phyloP scores from a whole-genome alignment of 495 filamentous ascomycete genomes.

The Talaromyces ruber region DNA sequence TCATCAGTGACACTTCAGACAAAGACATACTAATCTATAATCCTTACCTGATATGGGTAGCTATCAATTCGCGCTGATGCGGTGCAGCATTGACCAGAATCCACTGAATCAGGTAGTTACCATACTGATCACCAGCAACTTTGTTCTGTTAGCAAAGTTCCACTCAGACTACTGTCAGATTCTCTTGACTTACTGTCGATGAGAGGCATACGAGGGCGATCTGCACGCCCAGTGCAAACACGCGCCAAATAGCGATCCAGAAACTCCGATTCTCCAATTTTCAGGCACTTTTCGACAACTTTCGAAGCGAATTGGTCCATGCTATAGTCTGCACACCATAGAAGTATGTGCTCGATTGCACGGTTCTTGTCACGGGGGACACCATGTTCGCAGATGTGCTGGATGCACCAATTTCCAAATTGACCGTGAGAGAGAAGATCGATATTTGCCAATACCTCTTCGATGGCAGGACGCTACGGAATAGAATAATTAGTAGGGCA shows the following conservation, averaged over 20 bases:
- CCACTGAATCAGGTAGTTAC: conserved; percentile 97
- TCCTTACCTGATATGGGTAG: conserved; percentile 71
- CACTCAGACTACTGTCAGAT: neutral
- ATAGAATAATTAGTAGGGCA: conserved; percentile 22
- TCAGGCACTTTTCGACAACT: conserved; percentile 97
- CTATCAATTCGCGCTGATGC: conserved; percentile 87
- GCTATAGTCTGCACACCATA: conserved; percentile 89
- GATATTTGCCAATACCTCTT: conserved; percentile 88
- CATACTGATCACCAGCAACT: conserved; percentile 96
- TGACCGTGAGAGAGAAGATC: conserved; percentile 96
- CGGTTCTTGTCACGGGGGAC: conserved; percentile 83
- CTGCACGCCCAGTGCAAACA: conserved; percentile 81
- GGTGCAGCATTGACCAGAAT: conserved; percentile 79
- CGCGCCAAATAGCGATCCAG: conserved; percentile 86
- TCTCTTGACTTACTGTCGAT: conserved; percentile 68
- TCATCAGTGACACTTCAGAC: conserved; percentile 4
- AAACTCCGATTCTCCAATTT: conserved; percentile 89
- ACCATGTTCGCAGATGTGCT: conserved; percentile 98
- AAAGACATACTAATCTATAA: neutral
- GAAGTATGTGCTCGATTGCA: conserved; percentile 90
- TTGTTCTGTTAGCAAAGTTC: neutral
- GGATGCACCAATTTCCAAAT: conserved; percentile 99
- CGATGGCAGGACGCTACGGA: conserved; percentile 80
- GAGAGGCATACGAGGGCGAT: conserved; percentile 90
- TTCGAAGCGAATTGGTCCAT: conserved; percentile 99